Conservation (phyloP, 2,329 filamentous ascomycete genomes). For the Penicillium aurantiogriseum region DNA sequence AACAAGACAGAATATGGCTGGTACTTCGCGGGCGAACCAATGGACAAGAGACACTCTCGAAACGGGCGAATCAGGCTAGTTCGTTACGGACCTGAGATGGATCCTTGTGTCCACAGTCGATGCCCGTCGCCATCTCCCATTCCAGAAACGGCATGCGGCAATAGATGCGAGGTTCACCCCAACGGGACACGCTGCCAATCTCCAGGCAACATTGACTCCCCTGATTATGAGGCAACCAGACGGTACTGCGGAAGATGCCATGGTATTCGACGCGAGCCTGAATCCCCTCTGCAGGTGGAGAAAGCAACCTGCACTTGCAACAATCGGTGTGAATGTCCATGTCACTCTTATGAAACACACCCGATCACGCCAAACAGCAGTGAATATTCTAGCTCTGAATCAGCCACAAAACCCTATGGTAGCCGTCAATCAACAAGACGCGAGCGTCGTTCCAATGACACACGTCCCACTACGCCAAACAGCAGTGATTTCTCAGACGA, state of each 20-base stretch:
- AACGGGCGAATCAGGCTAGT: constrained; percentile 2
- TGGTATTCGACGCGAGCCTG: background rate
- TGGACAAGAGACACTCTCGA: constrained; percentile 3
- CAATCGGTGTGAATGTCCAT: background rate
- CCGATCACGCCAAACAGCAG: background rate
- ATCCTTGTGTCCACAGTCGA: constrained; percentile 1
- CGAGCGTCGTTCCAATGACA: background rate
- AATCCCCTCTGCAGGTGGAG: background rate
- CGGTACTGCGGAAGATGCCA: background rate
- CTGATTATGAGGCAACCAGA: background rate
- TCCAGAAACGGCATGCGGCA: constrained; percentile 2
- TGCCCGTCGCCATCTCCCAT: constrained; percentile 10
- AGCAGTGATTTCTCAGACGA: constrained; percentile 5
- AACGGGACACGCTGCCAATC: constrained; percentile 2
- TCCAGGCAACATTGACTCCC: background rate
- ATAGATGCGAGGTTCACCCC: constrained; percentile 3
- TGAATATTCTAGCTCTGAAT: background rate
- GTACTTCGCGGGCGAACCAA: constrained; percentile 9
- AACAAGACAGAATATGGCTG: background rate
- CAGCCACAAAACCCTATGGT: background rate
- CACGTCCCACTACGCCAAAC: background rate
- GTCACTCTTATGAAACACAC: background rate
- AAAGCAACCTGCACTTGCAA: background rate
- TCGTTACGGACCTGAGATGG: constrained; percentile 1
- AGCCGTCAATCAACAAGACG: background rate